These are phyloP conservation scores for Scheffersomyces spartinae DNA, from an alignment of 805 yeast genomes.

Conservation along the genomic window DNA sequence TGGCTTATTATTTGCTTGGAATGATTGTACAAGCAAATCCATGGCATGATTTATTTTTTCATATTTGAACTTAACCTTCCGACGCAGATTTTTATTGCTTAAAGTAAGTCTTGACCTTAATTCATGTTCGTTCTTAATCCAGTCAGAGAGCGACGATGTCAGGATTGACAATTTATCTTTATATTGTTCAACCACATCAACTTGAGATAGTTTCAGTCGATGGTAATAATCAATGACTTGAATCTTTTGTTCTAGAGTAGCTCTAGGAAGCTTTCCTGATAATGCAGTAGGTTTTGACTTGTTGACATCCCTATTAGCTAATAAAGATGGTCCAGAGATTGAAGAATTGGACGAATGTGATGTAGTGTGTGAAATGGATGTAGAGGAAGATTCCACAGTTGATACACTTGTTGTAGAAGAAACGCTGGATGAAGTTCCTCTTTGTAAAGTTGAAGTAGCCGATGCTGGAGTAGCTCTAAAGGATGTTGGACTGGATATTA, in stretches of 20 bases:
- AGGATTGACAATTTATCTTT: slow-evolving; percentile 40
- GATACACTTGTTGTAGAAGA: too few relatives aligned
- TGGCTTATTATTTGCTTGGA: slow-evolving; percentile 31
- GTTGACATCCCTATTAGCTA: too few relatives aligned
- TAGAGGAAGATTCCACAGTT: too few relatives aligned
- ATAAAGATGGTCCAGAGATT: too few relatives aligned
- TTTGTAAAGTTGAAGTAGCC: too few relatives aligned
- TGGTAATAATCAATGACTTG: slow-evolving; percentile 42
- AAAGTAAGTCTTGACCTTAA: slow-evolving; percentile 31
- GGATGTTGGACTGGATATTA: too few relatives aligned
- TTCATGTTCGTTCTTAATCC: slow-evolving; percentile 45
- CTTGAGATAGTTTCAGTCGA: slow-evolving; percentile 38
- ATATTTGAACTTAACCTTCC: slow-evolving; percentile 43
- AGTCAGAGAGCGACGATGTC: slow-evolving; percentile 50
- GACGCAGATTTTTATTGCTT: slow-evolving; percentile 21
- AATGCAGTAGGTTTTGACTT: too few relatives aligned
- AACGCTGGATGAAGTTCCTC: too few relatives aligned
- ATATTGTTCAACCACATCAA: slow-evolving; percentile 44
- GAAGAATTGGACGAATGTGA: too few relatives aligned
- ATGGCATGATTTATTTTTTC: slow-evolving; percentile 47
- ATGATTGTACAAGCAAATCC: slow-evolving; percentile 39
- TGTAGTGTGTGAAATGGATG: too few relatives aligned
- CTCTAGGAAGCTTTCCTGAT: slow-evolving; percentile 37
- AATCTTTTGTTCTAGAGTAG: slow-evolving; percentile 48
- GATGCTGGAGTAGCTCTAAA: too few relatives aligned